Evolutionary conservation across 129 eudicot genomes (phyloP), one percentile per base, ranked within the genome.

Genomic region (Pittosporum tobira): DNA sequence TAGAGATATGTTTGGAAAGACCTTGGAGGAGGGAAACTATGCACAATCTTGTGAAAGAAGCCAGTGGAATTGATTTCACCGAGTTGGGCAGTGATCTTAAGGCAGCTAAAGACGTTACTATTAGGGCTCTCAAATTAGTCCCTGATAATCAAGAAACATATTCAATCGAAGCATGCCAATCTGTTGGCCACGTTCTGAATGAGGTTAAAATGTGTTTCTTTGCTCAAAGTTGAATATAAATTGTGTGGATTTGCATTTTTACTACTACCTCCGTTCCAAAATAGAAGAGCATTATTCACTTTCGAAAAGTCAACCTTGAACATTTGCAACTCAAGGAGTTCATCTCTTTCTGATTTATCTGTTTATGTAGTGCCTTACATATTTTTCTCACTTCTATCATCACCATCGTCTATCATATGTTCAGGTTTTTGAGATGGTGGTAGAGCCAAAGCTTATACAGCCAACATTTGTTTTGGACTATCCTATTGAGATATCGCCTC

Each of bases 21-120:
- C 99, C 99, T 27, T 93, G 96, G 96, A 77, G 81, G 73, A 81
- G 94, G 71, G 96, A 87, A 72, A 84, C 94, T 10, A 93, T 93
- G 99, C 96, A 87, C 64, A 87, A 87, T 84, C 77, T 93, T 51
- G 99, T 87, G 57, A 84, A 87, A 81, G 94, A 93, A 81, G 88
- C 90, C 53, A 79, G 93, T 49, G 96, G 96, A 47, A 71, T 93
- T 77, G 88, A 93, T 78, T 84, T 93, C 60, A 29, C 16, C 0
- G 65, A 79, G 66, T 77, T 79, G 23, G 93, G 88, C 20, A 73
- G 84, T 51, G 81, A 84, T 69, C 79, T 93, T 14, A 49, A 65
- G 44, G 75, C 80, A 72, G 84, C 86, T 37, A 93, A 80, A 70
- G 88, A 84, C 62, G 82, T 70, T 55, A 75, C 88, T 45, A 29